Base-by-base conservation (phyloP, 2,329 filamentous ascomycete species). In the Ascocoryne sarcoides region DNA sequence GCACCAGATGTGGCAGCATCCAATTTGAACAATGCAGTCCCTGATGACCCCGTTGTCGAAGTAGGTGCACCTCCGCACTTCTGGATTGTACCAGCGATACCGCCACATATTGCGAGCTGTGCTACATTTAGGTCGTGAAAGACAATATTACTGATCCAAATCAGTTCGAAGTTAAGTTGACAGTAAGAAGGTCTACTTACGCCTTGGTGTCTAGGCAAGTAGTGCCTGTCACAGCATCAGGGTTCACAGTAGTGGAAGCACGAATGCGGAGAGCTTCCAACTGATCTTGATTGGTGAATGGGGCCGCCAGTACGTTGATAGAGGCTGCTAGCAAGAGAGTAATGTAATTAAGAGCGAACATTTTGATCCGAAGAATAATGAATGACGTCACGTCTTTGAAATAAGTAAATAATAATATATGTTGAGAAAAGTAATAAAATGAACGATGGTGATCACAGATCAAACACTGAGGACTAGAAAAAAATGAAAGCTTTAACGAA, bases 11-110 rank as follows among this genome's bases (percentile, higher is more conserved):
- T 56, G 12, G 61, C 60, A 2, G 67, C 61, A 20, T 58, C 62
- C 10, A 75, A 61, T 3, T 58, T 61, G 59, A 76, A 74, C 41
- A 62, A 53, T 12, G 68, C 70, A 12, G 63, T 70, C 12, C 69
- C 68, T 7, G 62, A 65, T 32, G 60, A 54, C 31, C 71, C 71
- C 1, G 56, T 58, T 7, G 70, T 45, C 14, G 56, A 60, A n/a
- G 57, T 41, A 0, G 66, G 67, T 10, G 56, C 47, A 17, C 68
- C 68, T 10, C 60, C 59, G 52, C 72, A 73, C 49, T 66, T 65
- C 32, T 62, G 57, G 35, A 67, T 65, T 15, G 59, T 46, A 20
- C 66, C 67, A 0, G 68, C 62, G 44, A 71, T 71, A 40, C 59
- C 65, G 37, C 66, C 65, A 58, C 70, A 73, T 57, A 71, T 45